Conservation (phyloP, 1,139 yeast genomes). For the Kodamaea sp. region DNA sequence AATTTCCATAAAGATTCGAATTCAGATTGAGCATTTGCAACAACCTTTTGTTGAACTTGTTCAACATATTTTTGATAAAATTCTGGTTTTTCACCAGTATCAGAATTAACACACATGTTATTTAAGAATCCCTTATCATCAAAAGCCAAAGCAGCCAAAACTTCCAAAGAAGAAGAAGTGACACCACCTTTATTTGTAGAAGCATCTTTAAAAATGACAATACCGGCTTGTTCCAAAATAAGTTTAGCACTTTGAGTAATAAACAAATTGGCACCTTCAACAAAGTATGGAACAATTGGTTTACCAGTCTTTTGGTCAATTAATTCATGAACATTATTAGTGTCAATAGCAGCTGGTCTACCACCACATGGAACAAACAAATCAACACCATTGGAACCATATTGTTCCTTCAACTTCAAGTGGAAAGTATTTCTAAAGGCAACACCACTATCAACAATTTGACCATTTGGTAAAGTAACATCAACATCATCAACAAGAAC, state of each 20-base stretch:
- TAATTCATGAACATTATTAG: constrained; percentile 71
- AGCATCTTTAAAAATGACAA: constrained; percentile 88
- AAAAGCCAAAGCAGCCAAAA: constrained; percentile 87
- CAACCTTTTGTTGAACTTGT: constrained; percentile 75
- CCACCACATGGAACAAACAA: constrained; percentile 98
- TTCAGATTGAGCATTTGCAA: constrained; percentile 76
- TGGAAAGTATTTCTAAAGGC: constrained; percentile 93
- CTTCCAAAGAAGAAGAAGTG: constrained; percentile 93
- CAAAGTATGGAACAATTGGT: constrained; percentile 78
- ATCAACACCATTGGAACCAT: constrained; percentile 60
- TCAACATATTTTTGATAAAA: constrained; percentile 80
- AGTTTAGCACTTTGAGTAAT: constrained; percentile 93
- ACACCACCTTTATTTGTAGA: constrained; percentile 99
- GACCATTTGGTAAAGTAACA: constrained; percentile 73
- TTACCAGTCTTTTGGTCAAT: constrained; percentile 77
- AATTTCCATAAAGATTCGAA: constrained; percentile 86
- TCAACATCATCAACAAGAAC: constrained; percentile 87
- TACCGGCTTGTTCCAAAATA: constrained; percentile 80
- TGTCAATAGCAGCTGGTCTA: constrained; percentile 93
- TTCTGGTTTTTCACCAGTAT: constrained; percentile 54
- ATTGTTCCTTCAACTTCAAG: constrained; percentile 61
- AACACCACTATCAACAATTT: constrained; percentile 74
- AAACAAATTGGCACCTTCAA: constrained; percentile 96
- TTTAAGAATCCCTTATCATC: constrained; percentile 77
- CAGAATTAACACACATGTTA: constrained; percentile 67